Conservation (phyloP, 2,329 filamentous ascomycete species). For the Fusarium miscanthi region DNA sequence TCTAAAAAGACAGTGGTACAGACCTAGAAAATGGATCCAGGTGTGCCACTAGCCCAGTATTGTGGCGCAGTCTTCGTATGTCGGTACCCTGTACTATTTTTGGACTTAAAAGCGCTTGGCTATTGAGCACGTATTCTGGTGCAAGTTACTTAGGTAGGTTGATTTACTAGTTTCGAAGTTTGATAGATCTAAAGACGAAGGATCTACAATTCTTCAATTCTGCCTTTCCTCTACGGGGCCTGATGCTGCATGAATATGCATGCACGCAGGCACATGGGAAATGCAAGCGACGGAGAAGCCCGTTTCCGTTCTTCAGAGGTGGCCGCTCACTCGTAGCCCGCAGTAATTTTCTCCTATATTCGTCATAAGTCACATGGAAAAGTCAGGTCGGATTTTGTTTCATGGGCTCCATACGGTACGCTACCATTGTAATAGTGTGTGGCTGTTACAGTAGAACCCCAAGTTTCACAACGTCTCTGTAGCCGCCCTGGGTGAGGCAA, state of each 20-base stretch:
- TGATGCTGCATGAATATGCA: constrained; percentile 29
- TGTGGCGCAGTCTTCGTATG: constrained; percentile 32
- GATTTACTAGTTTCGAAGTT: not conserved
- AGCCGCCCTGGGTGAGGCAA: constrained; percentile 24
- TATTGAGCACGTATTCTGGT: not conserved
- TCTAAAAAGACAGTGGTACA: constrained; percentile 14
- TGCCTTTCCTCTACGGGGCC: constrained; percentile 25
- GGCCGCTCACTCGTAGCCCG: constrained; percentile 17
- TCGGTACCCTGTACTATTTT: constrained; percentile 38
- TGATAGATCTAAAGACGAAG: constrained; percentile 12
- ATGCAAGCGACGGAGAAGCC: constrained; percentile 20
- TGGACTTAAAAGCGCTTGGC: constrained; percentile 33
- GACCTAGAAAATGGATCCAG: constrained; percentile 6
- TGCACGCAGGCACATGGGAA: constrained; percentile 20
- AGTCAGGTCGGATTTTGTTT: constrained; percentile 18
- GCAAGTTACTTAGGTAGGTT: not conserved
- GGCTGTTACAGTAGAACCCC: constrained; percentile 30
- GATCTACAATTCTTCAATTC: constrained; percentile 22
- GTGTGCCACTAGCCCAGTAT: constrained; percentile 24
- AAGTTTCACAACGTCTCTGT: constrained; percentile 39
- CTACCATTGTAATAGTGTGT: constrained; percentile 18
- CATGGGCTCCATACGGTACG: constrained; percentile 2
- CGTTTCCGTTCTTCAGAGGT: constrained; percentile 10
- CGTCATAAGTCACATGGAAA: constrained; percentile 40
- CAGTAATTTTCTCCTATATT: not conserved